Conservation (phyloP, 2,329 filamentous ascomycete species). For the Cercospora sp. region DNA sequence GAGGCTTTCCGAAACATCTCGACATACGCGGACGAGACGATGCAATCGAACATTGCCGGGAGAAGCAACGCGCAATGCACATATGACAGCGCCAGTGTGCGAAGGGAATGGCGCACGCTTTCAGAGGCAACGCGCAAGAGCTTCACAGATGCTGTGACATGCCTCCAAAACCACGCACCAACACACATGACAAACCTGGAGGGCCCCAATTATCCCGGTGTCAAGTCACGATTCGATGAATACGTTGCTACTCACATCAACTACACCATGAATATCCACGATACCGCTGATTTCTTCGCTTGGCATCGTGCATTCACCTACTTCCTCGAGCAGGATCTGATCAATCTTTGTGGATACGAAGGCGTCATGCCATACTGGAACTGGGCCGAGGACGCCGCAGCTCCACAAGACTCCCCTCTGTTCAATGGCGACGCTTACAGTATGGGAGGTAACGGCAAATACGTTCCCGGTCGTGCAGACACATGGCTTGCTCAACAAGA, state of each 20-base stretch:
- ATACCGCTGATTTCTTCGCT: constrained; percentile 39
- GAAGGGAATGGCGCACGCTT: constrained; percentile 36
- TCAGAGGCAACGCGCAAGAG: constrained; percentile 32
- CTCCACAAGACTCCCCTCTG: constrained; percentile 47
- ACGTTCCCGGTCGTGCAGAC: constrained; percentile 31
- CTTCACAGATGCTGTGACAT: constrained; percentile 38
- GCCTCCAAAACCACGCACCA: constrained; percentile 34
- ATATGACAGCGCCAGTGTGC: constrained; percentile 33
- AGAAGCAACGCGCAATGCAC: constrained; percentile 31
- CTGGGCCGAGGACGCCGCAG: constrained; percentile 36
- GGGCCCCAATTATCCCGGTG: constrained; percentile 33
- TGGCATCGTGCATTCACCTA: constrained; percentile 50
- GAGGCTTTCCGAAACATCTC: constrained; percentile 36
- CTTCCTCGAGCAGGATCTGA: constrained; percentile 48
- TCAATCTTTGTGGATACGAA: constrained; percentile 47
- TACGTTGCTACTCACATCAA: constrained; percentile 40
- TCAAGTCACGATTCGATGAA: constrained; percentile 37
- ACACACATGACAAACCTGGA: constrained; percentile 33
- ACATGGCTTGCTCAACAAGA: constrained; percentile 34
- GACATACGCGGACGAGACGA: constrained; percentile 33
- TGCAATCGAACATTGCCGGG: constrained; percentile 33
- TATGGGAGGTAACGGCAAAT: constrained; percentile 38
- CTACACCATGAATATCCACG: constrained; percentile 38
- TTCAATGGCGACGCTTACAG: constrained; percentile 58
- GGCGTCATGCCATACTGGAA: constrained; percentile 41